Conservation (phyloP, 2,329 filamentous ascomycete genomes). For the Xylaria hypoxylon region DNA sequence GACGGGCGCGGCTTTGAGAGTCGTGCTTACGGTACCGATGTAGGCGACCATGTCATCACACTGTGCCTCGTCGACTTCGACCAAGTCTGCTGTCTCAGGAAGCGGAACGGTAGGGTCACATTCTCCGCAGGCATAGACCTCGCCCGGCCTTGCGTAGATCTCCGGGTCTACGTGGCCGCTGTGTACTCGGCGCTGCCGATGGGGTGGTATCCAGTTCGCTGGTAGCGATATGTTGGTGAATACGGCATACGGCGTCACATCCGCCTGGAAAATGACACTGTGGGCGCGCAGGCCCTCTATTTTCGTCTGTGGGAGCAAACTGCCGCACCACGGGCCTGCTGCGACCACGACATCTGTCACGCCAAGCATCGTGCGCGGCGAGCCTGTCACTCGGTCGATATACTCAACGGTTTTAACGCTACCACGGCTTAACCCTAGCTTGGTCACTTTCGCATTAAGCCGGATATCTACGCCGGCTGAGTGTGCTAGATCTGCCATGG, state of each 20-base stretch:
- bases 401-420: slow-evolving; percentile 72
- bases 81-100: slow-evolving; percentile 79
- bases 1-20: slow-evolving; percentile 75
- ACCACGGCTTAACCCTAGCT: slow-evolving; percentile 66
- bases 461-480: slow-evolving; percentile 76
- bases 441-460: slow-evolving; percentile 73
- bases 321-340: slow-evolving; percentile 73
- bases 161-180: slow-evolving; percentile 80
- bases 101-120: slow-evolving; percentile 81
- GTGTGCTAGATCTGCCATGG: slow-evolving; percentile 81
- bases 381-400: slow-evolving; percentile 59
- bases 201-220: slow-evolving; percentile 67
- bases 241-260: slow-evolving; percentile 78
- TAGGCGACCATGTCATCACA: slow-evolving; percentile 91
- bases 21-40: slow-evolving; percentile 72
- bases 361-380: slow-evolving; percentile 53
- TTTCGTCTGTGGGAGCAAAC: slow-evolving; percentile 67
- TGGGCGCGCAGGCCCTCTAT: slow-evolving; percentile 71
- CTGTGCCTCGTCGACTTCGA: slow-evolving; percentile 77
- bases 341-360: slow-evolving; percentile 68
- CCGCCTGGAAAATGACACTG: slow-evolving; percentile 72
- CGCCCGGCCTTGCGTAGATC: slow-evolving; percentile 91
- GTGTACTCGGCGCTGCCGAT: slow-evolving; percentile 65
- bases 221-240: slow-evolving; percentile 90
- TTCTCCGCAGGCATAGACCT: slow-evolving; percentile 94